phyloP scores from a whole-genome alignment of 768 basidiomycete species.

The Suillus weaverae region DNA sequence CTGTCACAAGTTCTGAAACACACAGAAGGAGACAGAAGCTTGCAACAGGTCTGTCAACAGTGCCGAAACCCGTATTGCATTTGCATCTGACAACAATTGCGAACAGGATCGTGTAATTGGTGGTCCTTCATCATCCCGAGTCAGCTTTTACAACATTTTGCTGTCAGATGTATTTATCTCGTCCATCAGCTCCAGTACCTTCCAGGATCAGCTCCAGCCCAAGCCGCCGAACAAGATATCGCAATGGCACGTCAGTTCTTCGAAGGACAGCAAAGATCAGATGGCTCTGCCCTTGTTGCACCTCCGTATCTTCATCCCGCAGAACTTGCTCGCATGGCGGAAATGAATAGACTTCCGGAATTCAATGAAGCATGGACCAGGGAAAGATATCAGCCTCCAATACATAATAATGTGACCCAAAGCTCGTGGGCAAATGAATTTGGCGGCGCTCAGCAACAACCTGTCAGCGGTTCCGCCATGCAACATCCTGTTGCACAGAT shows the following conservation, averaged over 20 bases:
- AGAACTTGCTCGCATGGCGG: constrained; percentile 29
- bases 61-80: background rate
- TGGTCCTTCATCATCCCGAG: constrained; percentile 71
- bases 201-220: constrained; percentile 52
- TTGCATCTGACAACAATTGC: background rate
- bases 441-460: constrained; percentile 28
- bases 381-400: constrained; percentile 43
- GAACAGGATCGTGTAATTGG: constrained; percentile 72
- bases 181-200: constrained; percentile 68
- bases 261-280: constrained; percentile 40
- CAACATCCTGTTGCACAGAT: constrained; percentile 34
- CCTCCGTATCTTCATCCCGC: constrained; percentile 32
- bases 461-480: constrained; percentile 24
- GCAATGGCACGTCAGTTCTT: constrained; percentile 83
- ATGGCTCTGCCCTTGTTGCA: constrained; percentile 36
- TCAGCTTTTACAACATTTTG: constrained; percentile 29
- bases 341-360: constrained; percentile 32
- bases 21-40: constrained; percentile 82
- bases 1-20: constrained; percentile 89
- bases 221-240: constrained; percentile 63
- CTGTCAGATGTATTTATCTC: constrained; percentile 4
- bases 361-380: constrained; percentile 55
- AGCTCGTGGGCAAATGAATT: constrained; percentile 64
- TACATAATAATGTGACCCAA: constrained; percentile 34
- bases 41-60: constrained; percentile 67